Base-by-base conservation (phyloP, 495 filamentous ascomycete species). In the Penicillium tannophilum region DNA sequence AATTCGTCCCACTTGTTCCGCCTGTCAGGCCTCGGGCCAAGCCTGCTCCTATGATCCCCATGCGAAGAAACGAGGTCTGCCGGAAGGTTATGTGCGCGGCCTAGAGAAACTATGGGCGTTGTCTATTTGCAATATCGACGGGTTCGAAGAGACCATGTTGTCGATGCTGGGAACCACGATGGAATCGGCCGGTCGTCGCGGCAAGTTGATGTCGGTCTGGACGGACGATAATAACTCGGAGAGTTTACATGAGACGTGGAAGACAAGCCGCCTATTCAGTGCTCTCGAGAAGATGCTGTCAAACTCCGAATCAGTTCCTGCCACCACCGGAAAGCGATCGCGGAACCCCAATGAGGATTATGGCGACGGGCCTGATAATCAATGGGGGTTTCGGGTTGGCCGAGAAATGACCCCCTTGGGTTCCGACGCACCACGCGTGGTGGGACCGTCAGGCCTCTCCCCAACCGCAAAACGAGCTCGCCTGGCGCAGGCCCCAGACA, bases 1-100 rank as follows among this genome's bases (percentile, higher is more conserved):
- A 0, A 73, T 76, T 23, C 85, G 83, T 63, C 87, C 88, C 24
- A 68, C 76, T 24, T 90, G 88, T 64, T 82, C 79, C 35, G 86
- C 86, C 35, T 92, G 88, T 67, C 76, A 77, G 33, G 78, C 82
- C 10, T 82, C 86, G 31, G 80, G 77, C 36, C 79, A 86, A 41
- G 64, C 75, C 12, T 92, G 89, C 66, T 85, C 86, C 5, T 92
- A 90, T 70, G 81, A 87, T 54, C 79, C 84, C 23, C 83, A 82
- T 59, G 83, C 88, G 26, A 90, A 88, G 71, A 92, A 91, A 68
- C 82, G 89, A 46, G 89, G 77, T 24, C 56, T 80, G 9, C 77
- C 77, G 4, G 77, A 80, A 54, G 77, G 77, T n/a, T 80, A 80
- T 59, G 75, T 77, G 31, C 75, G 73, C 19, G 72, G 73, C 16